Base-by-base conservation (phyloP, 306 rosid species). In the Acacia crassicarpa region DNA sequence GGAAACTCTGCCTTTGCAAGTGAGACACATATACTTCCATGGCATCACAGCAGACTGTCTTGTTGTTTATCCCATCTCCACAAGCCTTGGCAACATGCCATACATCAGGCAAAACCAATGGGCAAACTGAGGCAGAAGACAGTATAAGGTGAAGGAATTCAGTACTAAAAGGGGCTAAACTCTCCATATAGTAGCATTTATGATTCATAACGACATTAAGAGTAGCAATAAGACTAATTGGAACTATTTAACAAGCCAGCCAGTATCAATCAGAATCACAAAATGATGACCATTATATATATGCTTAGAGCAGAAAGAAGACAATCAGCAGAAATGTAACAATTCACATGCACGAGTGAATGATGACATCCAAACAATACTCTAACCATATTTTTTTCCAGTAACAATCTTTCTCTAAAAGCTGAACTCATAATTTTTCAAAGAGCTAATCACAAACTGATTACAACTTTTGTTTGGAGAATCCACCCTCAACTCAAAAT, bases 1-100 rank as follows among this genome's bases (percentile, higher is more conserved):
- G 90, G 78, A 95, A 89, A 78, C 97, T 93, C 88, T 95, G 99
- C 89, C 90, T 93, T 86, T 95, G 99, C 90, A 95, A 86, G 89
- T 92, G 98, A 78, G 97, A 89, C 72, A 93, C 94, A 23, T 95
- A 93, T 86, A 91, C 90, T 69, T 79, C 96, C 98, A 95, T 91
- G 68, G 96, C 92, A 68, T 81, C 71, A 84, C 98, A 95, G 84
- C 99, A 95, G 23, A 88, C 84, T 17, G 91, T 89, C 85, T 77
- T 90, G 88, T 91, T 93, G 65, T 87, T 88, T 80, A 91, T 76
- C 81, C 89, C 89, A 82, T 90, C 61, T 76, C 87, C 94, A 82
- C 99, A 93, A 76, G 89, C 91, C 85, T 65, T 56, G 72, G 90
- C 81, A 53, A 93, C 92, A 81, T 90, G 92, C 44, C 66, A 87